Evolutionary conservation across 805 yeast species (phyloP), one percentile per base, ranked within the genome.

Genomic region (Candida bentonensis): DNA sequence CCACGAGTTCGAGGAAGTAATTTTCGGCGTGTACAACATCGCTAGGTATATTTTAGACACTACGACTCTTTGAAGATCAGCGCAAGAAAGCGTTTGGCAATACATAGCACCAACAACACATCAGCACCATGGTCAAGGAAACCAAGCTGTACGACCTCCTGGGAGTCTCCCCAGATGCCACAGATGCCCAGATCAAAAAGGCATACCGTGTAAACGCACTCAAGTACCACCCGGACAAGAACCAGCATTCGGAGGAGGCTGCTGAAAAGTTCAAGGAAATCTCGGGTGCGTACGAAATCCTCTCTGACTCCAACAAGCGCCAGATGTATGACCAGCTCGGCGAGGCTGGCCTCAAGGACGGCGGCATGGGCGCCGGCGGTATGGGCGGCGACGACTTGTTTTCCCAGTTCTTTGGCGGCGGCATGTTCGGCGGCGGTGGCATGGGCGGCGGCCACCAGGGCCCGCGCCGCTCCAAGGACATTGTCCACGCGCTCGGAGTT

Each of bases 211-310:
- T 76, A 50, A 68, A 76, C 49, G 95, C 95, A 3, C 70, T 83
- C 49, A 74, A 71, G 51, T 74, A 78, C 54, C 95, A 85, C 59
- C 95, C 95, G 1, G 95, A 85, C 56, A 85, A 86, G 66, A 81
- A 83, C 59, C 77, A 73, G 42, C 62, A 60, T 73, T 55, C 59
- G 33, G 62, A 57, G 17, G 97, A 88, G 63, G 96, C 95, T 23
- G 92, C 95, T 44, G 97, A 89, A 60, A 89, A 86, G 68, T 89
- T 89, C 66, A 92, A 89, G 67, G 96, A 87, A 63, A 73, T 86
- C 55, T 78, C 94, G 17, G 74, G 75, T 47, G 96, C 96, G 15
- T 77, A 89, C 61, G 97, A 89, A 65, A 70, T 86, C n/a, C 70
- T 89, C 51, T 74, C 85, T 11, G 96, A 88, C 59, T 69, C 80